phyloP scores from a whole-genome alignment of 2,329 filamentous ascomycete genomes.

The Atkinsonella hypoxylon region DNA sequence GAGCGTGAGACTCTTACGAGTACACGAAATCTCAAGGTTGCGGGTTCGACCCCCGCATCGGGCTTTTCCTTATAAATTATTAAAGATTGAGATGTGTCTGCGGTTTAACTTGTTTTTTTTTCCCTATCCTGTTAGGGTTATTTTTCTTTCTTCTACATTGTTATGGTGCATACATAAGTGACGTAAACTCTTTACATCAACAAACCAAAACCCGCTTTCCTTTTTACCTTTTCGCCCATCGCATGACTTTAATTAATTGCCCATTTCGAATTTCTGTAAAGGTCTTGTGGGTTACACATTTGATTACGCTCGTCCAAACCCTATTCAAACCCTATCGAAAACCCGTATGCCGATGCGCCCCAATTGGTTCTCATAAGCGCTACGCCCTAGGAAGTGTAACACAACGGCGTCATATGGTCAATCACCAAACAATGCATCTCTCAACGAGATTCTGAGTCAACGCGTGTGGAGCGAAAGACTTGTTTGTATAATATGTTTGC shows the following conservation, averaged over 20 bases:
- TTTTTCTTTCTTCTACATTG: background rate
- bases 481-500: background rate
- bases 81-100: background rate
- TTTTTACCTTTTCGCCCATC: no score
- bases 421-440: background rate
- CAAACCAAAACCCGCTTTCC: no score
- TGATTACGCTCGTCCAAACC: no score
- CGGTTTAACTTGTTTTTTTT: background rate
- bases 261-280: no score
- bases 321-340: no score
- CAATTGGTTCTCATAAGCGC: background rate
- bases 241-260: no score
- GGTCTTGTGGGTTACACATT: no score
- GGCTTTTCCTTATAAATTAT: slow-evolving; percentile 9
- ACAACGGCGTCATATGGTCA: background rate
- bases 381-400: background rate
- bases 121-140: background rate
- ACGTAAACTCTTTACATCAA: no score
- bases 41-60: slow-evolving; percentile 38
- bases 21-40: slow-evolving; percentile 33
- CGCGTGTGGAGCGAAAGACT: background rate
- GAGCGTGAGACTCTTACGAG: slow-evolving; percentile 57
- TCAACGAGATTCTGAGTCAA: background rate
- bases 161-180: no score
- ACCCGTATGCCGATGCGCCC: background rate